These are phyloP conservation scores for Microcyclospora tardicrescens DNA, from an alignment of 2,329 filamentous ascomycete genomes.

Conservation along the genomic window DNA sequence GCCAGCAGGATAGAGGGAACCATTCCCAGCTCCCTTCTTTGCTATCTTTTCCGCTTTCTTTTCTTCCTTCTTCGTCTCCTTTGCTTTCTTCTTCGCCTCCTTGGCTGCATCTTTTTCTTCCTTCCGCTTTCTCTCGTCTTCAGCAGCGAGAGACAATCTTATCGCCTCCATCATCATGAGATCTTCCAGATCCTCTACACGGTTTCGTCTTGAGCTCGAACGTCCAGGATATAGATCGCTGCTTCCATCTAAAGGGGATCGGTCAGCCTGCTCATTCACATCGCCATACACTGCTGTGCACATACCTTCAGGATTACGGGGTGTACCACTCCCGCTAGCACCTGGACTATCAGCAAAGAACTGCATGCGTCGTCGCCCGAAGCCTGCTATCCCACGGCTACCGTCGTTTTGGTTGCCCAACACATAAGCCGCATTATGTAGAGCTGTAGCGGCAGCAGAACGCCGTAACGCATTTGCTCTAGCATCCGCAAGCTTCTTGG, in stretches of 20 bases:
- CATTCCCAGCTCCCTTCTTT: constrained; percentile 48
- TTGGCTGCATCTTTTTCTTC: constrained; percentile 71
- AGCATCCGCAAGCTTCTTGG: constrained; percentile 73
- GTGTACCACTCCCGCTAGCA: constrained; percentile 33
- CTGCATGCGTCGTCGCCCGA: constrained; percentile 37
- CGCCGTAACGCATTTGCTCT: constrained; percentile 73
- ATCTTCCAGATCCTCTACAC: constrained; percentile 83
- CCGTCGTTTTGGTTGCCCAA: constrained; percentile 45
- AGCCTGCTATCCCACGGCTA: constrained; percentile 26
- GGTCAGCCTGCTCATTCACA: constrained; percentile 11
- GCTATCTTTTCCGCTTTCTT: constrained; percentile 59
- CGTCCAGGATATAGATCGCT: constrained; percentile 29
- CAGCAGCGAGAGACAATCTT: constrained; percentile 73
- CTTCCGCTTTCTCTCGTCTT: constrained; percentile 82
- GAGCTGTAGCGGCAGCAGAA: constrained; percentile 81
- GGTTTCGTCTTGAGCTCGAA: constrained; percentile 42
- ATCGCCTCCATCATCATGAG: constrained; percentile 99
- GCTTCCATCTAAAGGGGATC: constrained; percentile 10
- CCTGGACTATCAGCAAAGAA: constrained; percentile 39
- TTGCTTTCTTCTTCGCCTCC: constrained; percentile 72
- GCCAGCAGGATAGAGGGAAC: constrained; percentile 40
- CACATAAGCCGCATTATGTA: constrained; percentile 89
- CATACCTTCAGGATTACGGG: constrained; percentile 22
- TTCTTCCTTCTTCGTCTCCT: constrained; percentile 51
- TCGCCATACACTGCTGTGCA: constrained; percentile 7